Base-by-base conservation (phyloP, 2,329 filamentous ascomycete genomes). In the Xylariaceae sp. region DNA sequence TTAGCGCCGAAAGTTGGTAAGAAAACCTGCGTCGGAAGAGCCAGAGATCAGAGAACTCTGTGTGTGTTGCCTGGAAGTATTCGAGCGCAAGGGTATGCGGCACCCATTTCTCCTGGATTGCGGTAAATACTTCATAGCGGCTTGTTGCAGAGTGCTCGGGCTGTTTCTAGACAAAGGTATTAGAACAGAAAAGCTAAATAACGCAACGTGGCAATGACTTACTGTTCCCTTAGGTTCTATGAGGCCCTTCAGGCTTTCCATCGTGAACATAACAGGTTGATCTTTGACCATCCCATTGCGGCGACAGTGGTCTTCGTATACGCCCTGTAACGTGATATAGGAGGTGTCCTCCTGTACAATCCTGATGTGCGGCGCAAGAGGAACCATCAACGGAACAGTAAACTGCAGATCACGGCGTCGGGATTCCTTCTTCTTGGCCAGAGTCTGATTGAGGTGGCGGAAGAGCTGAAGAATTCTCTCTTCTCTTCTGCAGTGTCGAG, bases 11-110 rank as follows among this genome's bases (percentile, higher is more conserved):
- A 47, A 95, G 83, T 67, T 98, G 93, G 71, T 97, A 96, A 17
- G 89, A 87, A 68, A 98, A 95, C 52, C 95, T 90, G 44, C 90
- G 84, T 44, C 93, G 87, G 87, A 99, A 99, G 43, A 98, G 79
- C 89, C 91, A 98, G 73, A 97, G 96, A 57, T 96, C 90, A 34
- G 87, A 81, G 64, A 88, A 98, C 49, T 87, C 85, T 22, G 89
- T 86, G 67, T 93, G 97, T 4, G 83, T 87, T 51, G 78, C 74
- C 60, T 90, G 87, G 78, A 96, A 96, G 70, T 91, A 96, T 51
- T 95, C 82, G 40, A 95, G 76, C 17, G 85, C 83, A 45, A 97
- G 72, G 3, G 81, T 89, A 44, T 83, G 83, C 4, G 89, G 87
- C 42, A 96, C 90, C 78, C 85, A 94, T 62, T 90, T 91, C 63